A percentile compares a stretch with the other conserved stretches of the same genome.
phyloP scores from a whole-genome alignment of 1,139 yeast genomes.

The Yamadazyma spencermartinsiae region DNA sequence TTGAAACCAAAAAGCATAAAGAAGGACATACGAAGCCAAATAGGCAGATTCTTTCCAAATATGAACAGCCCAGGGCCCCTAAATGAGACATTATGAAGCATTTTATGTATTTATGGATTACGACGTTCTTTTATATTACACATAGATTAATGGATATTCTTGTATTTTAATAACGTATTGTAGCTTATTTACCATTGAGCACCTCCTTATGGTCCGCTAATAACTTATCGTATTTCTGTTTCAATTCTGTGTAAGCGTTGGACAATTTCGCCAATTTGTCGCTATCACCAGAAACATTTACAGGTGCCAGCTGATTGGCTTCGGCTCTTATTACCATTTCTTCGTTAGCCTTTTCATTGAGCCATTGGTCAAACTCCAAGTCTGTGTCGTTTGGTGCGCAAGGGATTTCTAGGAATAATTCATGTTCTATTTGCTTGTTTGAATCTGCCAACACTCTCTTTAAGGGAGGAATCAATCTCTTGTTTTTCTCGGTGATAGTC shows the following conservation, averaged over 20 bases:
- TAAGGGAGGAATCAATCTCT: conserved; percentile 50
- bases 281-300: conserved; percentile 6
- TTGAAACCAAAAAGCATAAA: conserved; percentile 25
- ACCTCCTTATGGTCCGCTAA: conserved; percentile 52
- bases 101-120: no score
- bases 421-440: conserved; percentile 47
- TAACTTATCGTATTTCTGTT: conserved; percentile 61
- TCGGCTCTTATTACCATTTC: conserved; percentile 52
- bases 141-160: no score
- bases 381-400: neutral
- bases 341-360: conserved; percentile 48
- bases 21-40: neutral
- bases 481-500: conserved; percentile 35
- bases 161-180: no score
- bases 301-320: conserved; percentile 32
- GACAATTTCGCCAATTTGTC: conserved; percentile 50
- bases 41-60: neutral
- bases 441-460: conserved; percentile 54
- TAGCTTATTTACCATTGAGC: no score
- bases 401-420: conserved; percentile 46
- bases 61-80: neutral
- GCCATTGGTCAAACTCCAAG: conserved; percentile 37
- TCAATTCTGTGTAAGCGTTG: conserved; percentile 58
- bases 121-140: no score
- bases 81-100: no score